These are phyloP conservation scores for Fusarium algeriense DNA, from an alignment of 2,329 filamentous ascomycete genomes.

Conservation along the genomic window DNA sequence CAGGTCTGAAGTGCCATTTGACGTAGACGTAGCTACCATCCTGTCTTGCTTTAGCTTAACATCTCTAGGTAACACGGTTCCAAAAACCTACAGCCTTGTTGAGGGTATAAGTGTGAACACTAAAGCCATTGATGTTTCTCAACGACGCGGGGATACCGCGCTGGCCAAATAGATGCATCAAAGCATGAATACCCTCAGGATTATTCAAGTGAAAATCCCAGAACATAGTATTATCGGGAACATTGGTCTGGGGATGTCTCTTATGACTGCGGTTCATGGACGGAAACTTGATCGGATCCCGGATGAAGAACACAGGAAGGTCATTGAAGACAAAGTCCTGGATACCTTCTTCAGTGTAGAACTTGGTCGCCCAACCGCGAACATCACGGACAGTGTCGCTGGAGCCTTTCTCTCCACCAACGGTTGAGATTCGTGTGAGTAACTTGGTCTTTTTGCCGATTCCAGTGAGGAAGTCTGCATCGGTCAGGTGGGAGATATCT, in stretches of 20 bases:
- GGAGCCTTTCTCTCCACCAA: conserved; percentile 73
- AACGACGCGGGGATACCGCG: conserved; percentile 62
- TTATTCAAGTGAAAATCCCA: conserved; percentile 53
- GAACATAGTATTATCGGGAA: conserved; percentile 58
- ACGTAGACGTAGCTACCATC: conserved; percentile 63
- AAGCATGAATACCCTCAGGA: conserved; percentile 56
- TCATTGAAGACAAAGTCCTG: conserved; percentile 55
- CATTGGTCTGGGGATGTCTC: conserved; percentile 57
- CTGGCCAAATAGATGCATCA: conserved; percentile 65
- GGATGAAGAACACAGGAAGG: conserved; percentile 63
- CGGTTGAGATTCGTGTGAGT: conserved; percentile 46
- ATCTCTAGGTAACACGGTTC: accelerated
- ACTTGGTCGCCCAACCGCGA: conserved; percentile 67
- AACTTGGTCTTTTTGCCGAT: conserved; percentile 22
- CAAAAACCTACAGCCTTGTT: conserved; percentile 43
- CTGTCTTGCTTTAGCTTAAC: neutral
- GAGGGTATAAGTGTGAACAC: conserved; percentile 63
- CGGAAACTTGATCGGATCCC: conserved; percentile 62
- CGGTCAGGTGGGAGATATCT: conserved; percentile 22
- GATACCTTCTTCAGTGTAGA: conserved; percentile 47
- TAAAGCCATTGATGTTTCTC: conserved; percentile 60
- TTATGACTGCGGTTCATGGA: conserved; percentile 61
- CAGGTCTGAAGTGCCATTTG: conserved; percentile 63
- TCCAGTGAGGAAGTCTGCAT: conserved; percentile 15
- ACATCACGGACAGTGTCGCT: conserved; percentile 75